Evolutionary conservation across 495 filamentous ascomycete genomes (phyloP), one percentile per base, ranked within the genome.

Genomic region (Margaritispora aquatica): DNA sequence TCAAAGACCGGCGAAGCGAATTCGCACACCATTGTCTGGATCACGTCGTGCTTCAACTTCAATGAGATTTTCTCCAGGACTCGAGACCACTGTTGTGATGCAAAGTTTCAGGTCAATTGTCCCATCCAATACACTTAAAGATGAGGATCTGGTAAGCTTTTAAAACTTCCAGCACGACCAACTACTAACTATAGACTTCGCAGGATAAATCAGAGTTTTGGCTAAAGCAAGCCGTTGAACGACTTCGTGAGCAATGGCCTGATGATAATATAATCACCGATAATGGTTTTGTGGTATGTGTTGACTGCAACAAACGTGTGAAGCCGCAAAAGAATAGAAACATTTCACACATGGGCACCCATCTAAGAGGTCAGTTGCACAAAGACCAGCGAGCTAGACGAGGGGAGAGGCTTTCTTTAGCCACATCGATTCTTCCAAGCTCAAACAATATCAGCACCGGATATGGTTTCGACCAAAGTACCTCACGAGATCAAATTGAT

Each of bases 171-270:
- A n/a, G n/a, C n/a, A n/a, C 21, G 15, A 11, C 46, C 15, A 3
- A 7, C 7, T 22, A 9, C 58, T 54, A 34, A 54, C 44, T 29
- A 20, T n/a, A n/a, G 46, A 17, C n/a, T 15, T 8, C 21, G 11
- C 24, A 24, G 49, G 51, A 58, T 51, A 57, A 20, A 1, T 50
- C 59, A 9, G 55, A 49, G 26, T 17, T 1, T 2, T 63, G 60
- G 60, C 48, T 63, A 2, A 24, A 26, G 15, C 29, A 44, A 1
- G 27, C 19, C 21, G 22, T 62, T 20, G 22, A 53, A 20, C 24
- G 20, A 9, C 47, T 62, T n/a, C 54, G 47, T 20, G 8, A 17
- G n/a, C 52, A 57, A 47, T 52, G 53, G 26, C 47, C 54, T 0
- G 36, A 49, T 31, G 27, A 22, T 22, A 20, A 21, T 17, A 22